phyloP scores from a whole-genome alignment of 2,329 filamentous ascomycete species.

The Stachybotrys chlorohalonatus region DNA sequence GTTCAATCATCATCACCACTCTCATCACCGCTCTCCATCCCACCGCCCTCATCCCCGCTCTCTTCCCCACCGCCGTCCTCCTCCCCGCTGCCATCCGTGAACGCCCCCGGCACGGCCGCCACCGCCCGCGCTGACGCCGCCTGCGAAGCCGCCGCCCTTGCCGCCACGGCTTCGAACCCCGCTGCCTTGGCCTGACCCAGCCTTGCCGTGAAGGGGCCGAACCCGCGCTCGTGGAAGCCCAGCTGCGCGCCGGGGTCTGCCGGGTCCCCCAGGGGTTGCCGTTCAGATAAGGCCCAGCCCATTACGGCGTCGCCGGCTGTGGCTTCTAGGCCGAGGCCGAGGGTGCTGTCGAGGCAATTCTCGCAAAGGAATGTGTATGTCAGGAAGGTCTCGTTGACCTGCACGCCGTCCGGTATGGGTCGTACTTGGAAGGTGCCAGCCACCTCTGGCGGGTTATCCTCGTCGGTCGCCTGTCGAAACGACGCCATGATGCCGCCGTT shows the following conservation, averaged over 20 bases:
- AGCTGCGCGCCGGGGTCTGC: slow-evolving; percentile 13
- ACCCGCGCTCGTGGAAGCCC: slow-evolving; percentile 21
- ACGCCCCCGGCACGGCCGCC: slow-evolving; percentile 6
- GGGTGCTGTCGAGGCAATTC: slow-evolving; percentile 17
- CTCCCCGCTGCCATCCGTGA: slow-evolving; percentile 6
- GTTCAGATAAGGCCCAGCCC: slow-evolving; percentile 24
- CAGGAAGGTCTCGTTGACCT: slow-evolving; percentile 31
- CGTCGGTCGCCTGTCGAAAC: slow-evolving; percentile 32
- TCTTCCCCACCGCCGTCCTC: background rate
- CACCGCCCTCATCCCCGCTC: slow-evolving; percentile 3
- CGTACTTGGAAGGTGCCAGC: slow-evolving; percentile 28
- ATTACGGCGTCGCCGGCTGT: slow-evolving; percentile 17
- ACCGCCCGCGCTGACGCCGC: slow-evolving; percentile 11
- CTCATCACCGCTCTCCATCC: slow-evolving; percentile 5
- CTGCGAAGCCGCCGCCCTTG: slow-evolving; percentile 11
- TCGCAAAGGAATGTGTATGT: slow-evolving; percentile 38
- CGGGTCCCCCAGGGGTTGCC: slow-evolving; percentile 8
- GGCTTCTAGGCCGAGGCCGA: slow-evolving; percentile 16
- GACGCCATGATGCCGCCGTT: slow-evolving; percentile 26
- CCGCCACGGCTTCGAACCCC: slow-evolving; percentile 4
- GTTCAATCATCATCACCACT: slow-evolving; percentile 7
- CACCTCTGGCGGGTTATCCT: slow-evolving; percentile 33
- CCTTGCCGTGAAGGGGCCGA: slow-evolving; percentile 15
- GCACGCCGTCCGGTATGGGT: slow-evolving; percentile 31
- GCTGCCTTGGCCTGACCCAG: slow-evolving; percentile 2